Conservation (phyloP, 352 stramenopile genomes). For the Globisporangium cederbergense region DNA sequence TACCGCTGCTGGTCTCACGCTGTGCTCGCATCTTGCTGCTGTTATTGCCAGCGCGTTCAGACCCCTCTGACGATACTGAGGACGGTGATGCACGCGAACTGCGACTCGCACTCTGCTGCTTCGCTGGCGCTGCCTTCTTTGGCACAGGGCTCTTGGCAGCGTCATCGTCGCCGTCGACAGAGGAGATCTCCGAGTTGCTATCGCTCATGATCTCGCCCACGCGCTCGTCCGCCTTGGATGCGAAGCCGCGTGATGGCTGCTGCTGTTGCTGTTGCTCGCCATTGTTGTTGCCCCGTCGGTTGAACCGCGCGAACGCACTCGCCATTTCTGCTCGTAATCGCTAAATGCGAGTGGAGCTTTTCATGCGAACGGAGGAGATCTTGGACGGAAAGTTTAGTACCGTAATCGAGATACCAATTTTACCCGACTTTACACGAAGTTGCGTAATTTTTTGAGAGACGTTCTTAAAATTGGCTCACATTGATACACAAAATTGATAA, state of each 20-base stretch:
- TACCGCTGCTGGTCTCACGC: slow-evolving; percentile 7
- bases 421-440: too few relatives aligned
- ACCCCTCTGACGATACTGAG: not conserved
- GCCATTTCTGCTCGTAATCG: slow-evolving; percentile 3
- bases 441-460: too few relatives aligned
- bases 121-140: not conserved
- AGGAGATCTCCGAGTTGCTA: slow-evolving; percentile 48
- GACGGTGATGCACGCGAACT: slow-evolving; percentile 14
- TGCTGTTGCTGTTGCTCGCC: slow-evolving; percentile 5
- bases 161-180: slow-evolving; percentile 21
- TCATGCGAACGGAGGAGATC: not conserved
- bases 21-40: not conserved
- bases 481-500: too few relatives aligned
- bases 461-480: too few relatives aligned
- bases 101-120: slow-evolving; percentile 14
- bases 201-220: slow-evolving; percentile 63
- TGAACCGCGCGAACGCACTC: slow-evolving; percentile 15
- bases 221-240: slow-evolving; percentile 11
- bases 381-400: not conserved
- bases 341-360: not conserved
- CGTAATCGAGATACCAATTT: not conserved
- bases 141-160: not conserved
- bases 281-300: slow-evolving; percentile 5
- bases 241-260: not conserved
- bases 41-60: not conserved